phyloP scores from a whole-genome alignment of 768 basidiomycete species.

The Lepiota subincarnata region DNA sequence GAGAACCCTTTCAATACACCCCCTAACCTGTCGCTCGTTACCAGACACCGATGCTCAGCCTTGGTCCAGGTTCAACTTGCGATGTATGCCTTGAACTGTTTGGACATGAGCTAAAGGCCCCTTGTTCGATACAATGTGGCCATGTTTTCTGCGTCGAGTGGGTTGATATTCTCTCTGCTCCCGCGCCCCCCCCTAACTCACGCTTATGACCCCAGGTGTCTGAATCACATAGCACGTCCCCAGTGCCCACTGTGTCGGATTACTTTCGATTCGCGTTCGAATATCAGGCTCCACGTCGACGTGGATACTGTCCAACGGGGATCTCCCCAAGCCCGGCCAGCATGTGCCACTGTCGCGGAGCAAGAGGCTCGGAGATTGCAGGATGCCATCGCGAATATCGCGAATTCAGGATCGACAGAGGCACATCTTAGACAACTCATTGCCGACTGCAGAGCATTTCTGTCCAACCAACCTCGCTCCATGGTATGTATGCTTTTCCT shows the following conservation, averaged over 20 bases:
- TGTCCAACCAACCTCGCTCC: constrained; percentile 40
- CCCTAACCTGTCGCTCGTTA: constrained; percentile 26
- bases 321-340: constrained; percentile 10
- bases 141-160: constrained; percentile 62
- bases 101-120: constrained; percentile 45
- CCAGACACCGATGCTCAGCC: constrained; percentile 53
- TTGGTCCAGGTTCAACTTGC: constrained; percentile 63
- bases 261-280: constrained; percentile 40
- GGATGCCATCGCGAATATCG: constrained; percentile 47
- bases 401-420: constrained; percentile 53
- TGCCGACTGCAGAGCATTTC: constrained; percentile 45
- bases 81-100: constrained; percentile 74
- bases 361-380: constrained; percentile 50
- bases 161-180: constrained; percentile 16
- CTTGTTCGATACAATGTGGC: constrained; percentile 66
- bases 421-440: constrained; percentile 45
- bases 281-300: constrained; percentile 61
- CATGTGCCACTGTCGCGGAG: constrained; percentile 25
- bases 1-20: constrained; percentile 19
- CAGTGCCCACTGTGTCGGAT: constrained; percentile 64
- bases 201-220: constrained; percentile 39
- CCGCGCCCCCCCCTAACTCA: constrained; percentile 7
- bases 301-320: constrained; percentile 29
- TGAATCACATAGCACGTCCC: constrained; percentile 42
- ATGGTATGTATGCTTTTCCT: constrained; percentile 34